Evolutionary conservation across 768 basidiomycete genomes (phyloP), one percentile per base, ranked within the genome.

Genomic region (Termitomyces sp.): DNA sequence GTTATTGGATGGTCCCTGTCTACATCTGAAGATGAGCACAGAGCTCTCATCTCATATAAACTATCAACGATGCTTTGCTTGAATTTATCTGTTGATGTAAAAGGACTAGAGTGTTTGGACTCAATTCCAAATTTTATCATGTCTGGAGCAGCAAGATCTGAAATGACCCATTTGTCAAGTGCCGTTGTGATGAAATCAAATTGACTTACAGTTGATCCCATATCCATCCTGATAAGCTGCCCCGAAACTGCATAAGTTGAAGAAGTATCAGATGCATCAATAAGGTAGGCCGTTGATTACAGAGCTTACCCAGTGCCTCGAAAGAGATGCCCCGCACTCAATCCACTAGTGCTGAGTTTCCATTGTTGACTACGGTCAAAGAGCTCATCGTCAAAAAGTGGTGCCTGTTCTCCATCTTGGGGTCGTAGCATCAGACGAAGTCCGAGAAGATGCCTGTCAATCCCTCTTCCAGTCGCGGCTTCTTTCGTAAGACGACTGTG

Each of bases 61-160:
- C 88, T 85, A 55, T 80, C 76, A 18, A 74, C 69, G 50, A 97
- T 73, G 26, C 82, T 81, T 49, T 76, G 68, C 65, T 89, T 87
- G 70, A 96, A 90, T 28, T 59, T 57, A 8, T 76, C 70, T 14
- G 93, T 96, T 18, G 90, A 91, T 18, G 94, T 95, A 18, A 74
- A 67, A 4, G 79, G 68, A 61, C 79, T 84, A 5, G 89, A 88
- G 60, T 79, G 74, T 71, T 98, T 98, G 48, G 89, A 92, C 70
- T 98, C 96, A 68, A 97, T 86, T 2, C 96, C 95, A 74, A 97
- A 95, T 72, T 94, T 95, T 68, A 98, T 78, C 58, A 86, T 77
- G 46, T 86, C 74, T 14, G 87, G 84, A 14, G 87, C 92, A 58
- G 90, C 82, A 59, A 96, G 82, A 71, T 97, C 95, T 96, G 64